Conservation (phyloP, 1,284 basidiomycete genomes). For the Trichosporon coremiiforme region DNA sequence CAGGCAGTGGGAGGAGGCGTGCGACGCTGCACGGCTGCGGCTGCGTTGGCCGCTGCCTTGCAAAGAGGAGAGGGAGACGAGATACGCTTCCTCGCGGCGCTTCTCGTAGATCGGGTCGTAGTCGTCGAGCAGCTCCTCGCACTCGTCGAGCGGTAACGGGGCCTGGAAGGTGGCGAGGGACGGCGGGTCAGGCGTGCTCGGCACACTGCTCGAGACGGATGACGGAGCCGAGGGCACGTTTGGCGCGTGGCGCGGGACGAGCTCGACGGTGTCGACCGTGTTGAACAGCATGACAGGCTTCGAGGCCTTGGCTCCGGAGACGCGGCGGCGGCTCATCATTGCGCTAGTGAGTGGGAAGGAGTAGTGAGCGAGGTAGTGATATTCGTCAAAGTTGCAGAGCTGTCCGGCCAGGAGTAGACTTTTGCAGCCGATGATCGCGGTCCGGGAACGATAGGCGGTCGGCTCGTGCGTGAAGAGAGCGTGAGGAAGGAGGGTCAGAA, state of each 20-base stretch:
- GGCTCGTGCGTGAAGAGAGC: background rate
- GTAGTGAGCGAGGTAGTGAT: too few relatives aligned
- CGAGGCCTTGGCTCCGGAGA: background rate
- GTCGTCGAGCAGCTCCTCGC: slow-evolving; percentile 4
- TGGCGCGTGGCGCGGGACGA: background rate
- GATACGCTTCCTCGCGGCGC: background rate
- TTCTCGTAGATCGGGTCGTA: background rate
- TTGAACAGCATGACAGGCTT: background rate
- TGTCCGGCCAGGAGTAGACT: background rate
- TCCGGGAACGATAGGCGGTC: background rate
- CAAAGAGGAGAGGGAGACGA: background rate
- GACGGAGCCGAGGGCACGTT: background rate
- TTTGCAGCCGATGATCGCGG: background rate
- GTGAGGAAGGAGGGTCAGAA: background rate
- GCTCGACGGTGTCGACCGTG: background rate
- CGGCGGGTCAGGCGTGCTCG: background rate
- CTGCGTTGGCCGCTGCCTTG: background rate
- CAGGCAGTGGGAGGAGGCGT: background rate
- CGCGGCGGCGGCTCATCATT: background rate
- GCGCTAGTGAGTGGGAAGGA: background rate
- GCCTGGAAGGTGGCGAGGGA: background rate
- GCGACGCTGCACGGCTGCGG: too few relatives aligned
- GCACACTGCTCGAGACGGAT: background rate
- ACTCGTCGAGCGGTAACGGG: background rate
- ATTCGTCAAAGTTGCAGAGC: background rate